Conservation (phyloP, 1,139 yeast species). For the Scheffersomyces illinoinensis region DNA sequence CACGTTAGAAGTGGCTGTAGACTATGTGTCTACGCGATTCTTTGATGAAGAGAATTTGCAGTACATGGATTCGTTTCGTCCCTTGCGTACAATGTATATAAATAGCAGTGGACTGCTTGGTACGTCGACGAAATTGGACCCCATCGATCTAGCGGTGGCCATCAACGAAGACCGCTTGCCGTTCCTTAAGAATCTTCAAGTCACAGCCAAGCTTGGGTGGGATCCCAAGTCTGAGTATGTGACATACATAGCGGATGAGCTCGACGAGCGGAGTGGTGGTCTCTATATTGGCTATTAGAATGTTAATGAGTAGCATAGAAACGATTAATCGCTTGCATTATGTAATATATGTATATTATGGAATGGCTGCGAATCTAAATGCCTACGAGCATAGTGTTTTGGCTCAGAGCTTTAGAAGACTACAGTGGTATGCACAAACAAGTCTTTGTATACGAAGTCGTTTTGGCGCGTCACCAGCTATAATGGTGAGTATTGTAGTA, state of each 20-base stretch:
- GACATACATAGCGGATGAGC: constrained; percentile 34
- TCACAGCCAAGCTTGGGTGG: constrained; percentile 88
- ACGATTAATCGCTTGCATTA: neutral
- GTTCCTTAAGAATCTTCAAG: constrained; percentile 56
- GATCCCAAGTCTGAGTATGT: constrained; percentile 73
- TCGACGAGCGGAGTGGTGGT: constrained; percentile 47
- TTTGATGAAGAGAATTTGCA: constrained; percentile 62
- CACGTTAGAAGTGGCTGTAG: constrained; percentile 71
- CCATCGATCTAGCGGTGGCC: constrained; percentile 86
- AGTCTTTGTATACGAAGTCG: too few relatives aligned
- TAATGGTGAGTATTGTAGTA: too few relatives aligned
- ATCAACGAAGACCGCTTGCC: constrained; percentile 78
- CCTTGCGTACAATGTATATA: constrained; percentile 63
- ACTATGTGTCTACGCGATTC: constrained; percentile 69
- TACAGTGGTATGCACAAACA: too few relatives aligned
- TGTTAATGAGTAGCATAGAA: neutral
- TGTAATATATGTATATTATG: neutral
- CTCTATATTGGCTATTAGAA: constrained; percentile 42
- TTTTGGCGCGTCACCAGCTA: too few relatives aligned
- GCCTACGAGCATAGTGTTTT: too few relatives aligned
- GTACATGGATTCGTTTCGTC: constrained; percentile 42
- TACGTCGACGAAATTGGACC: constrained; percentile 77
- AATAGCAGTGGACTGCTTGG: constrained; percentile 91
- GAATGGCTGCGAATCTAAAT: neutral
- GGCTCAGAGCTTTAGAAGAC: too few relatives aligned